These are phyloP conservation scores for Hypoxylon sp. DNA, from an alignment of 2,329 filamentous ascomycete genomes.

Conservation along the genomic window DNA sequence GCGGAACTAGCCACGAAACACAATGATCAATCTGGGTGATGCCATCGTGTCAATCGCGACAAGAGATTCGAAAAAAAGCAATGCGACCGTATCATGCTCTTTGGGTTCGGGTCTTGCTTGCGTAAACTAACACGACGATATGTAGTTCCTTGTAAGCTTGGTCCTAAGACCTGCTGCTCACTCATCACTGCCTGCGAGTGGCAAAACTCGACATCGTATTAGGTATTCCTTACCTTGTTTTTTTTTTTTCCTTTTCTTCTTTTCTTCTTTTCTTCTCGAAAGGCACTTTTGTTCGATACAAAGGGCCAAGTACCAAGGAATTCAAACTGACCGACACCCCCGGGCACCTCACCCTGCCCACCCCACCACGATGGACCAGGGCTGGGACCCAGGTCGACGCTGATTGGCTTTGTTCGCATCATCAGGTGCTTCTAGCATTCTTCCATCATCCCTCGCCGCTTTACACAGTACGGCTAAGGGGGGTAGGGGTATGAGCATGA, in stretches of 20 bases:
- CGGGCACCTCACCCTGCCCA: background rate
- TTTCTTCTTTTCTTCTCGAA: background rate
- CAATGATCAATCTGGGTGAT: conserved; percentile 22
- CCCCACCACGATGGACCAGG: background rate
- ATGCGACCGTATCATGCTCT: background rate
- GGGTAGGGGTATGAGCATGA: conserved; percentile 27
- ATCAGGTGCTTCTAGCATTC: conserved; percentile 45
- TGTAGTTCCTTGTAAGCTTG: background rate
- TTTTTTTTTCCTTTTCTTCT: background rate
- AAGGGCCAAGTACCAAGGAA: background rate
- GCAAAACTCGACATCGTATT: background rate
- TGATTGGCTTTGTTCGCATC: conserved; percentile 39
- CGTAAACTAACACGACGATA: background rate
- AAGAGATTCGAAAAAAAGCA: background rate
- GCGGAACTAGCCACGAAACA: background rate
- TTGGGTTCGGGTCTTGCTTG: background rate
- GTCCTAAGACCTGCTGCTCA: background rate
- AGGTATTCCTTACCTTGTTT: background rate
- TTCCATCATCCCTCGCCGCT: conserved; percentile 48
- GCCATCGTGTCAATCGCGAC: conserved; percentile 23
- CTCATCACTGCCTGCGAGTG: conserved; percentile 3
- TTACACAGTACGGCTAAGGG: conserved; percentile 43
- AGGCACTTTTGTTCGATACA: background rate
- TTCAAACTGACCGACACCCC: background rate
- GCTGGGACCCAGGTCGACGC: background rate